These are phyloP conservation scores for Nematocida homosporus DNA, from an alignment of 371 early-diverging fungal species.

Conservation along the genomic window DNA sequence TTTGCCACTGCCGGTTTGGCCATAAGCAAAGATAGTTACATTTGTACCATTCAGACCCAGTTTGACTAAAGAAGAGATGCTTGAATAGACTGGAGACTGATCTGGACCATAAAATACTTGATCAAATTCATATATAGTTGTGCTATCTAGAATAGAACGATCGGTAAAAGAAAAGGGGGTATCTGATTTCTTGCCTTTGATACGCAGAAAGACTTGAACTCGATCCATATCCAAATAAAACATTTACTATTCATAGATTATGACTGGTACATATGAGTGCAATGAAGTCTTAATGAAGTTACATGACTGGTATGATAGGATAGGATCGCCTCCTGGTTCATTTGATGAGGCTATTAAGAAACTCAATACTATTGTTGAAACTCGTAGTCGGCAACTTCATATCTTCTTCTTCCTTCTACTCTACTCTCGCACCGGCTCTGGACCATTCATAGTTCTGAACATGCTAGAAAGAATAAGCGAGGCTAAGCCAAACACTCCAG, in stretches of 20 bases:
- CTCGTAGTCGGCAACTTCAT: too few relatives aligned
- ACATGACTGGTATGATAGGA: too few relatives aligned
- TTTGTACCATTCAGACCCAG: constrained; percentile 61
- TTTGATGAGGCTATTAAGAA: too few relatives aligned
- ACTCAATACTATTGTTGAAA: too few relatives aligned
- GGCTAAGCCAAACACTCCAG: too few relatives aligned
- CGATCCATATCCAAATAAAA: constrained; percentile 31
- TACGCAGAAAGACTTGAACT: constrained; percentile 43
- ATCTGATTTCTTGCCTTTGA: constrained; percentile 43
- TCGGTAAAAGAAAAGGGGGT: constrained; percentile 36
- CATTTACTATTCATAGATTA: neutral
- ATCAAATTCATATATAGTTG: constrained; percentile 50
- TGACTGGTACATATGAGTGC: neutral
- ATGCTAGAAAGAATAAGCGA: too few relatives aligned
- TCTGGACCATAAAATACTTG: constrained; percentile 24
- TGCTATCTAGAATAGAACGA: constrained; percentile 14
- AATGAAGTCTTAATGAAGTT: neutral
- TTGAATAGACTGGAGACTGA: constrained; percentile 11
- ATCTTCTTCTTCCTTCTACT: too few relatives aligned
- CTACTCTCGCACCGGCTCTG: too few relatives aligned
- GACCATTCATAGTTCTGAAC: too few relatives aligned
- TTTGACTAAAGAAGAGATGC: constrained; percentile 30
- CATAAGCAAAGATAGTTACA: constrained; percentile 68
- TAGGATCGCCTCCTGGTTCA: too few relatives aligned
- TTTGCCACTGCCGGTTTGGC: constrained; percentile 89